Evolutionary conservation across 2,329 filamentous ascomycete genomes (phyloP), one percentile per base, ranked within the genome.

Genomic region (Lecanicillium sp.): DNA sequence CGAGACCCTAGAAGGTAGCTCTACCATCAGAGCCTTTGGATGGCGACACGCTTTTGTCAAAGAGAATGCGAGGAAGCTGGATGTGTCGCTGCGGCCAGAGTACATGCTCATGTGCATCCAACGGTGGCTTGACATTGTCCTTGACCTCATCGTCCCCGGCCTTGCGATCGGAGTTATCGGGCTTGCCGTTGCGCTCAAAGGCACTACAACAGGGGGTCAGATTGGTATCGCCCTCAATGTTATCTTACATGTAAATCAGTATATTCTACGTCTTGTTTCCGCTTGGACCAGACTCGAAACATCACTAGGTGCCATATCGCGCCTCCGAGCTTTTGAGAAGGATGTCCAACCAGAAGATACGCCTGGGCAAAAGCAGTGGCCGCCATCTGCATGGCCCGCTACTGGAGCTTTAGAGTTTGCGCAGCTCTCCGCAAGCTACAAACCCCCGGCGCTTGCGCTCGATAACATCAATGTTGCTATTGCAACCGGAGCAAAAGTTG

Each of bases 401-500:
- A 30, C 37, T 8, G 50, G 50, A 8, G 39, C 33, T 9, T 37
- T 52, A 5, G 40, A 50, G 32, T 46, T 50, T 18, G 12, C 35
- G 14, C 38, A 45, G n/a, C 29, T 52, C 17, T 42, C 41, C 8
- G 47, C 48, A 9, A 33, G 40, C 1, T 51, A 51, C 31, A 38
- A 45, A 12, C 20, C 29, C 3, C 28, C 40, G 2, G 30, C 27
- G 20, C 34, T 31, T 17, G 67, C 70, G 1, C 52, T 73, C 5
- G 64, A 62, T 39, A 60, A 60, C 4, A 47, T 74, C 6, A 64
- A 54, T 3, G 69, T 74, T 49, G 52, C 49, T 9, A 60, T 72
- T 12, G 51, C 61, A 17, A 55, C 57, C 11, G 64, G 65, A 36
- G 59, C 70, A 43, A 58, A 68, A 14, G 57, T 74, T 28, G 68